Base-by-base conservation (phyloP, 2,329 filamentous ascomycete species). In the Dothistroma septosporum region DNA sequence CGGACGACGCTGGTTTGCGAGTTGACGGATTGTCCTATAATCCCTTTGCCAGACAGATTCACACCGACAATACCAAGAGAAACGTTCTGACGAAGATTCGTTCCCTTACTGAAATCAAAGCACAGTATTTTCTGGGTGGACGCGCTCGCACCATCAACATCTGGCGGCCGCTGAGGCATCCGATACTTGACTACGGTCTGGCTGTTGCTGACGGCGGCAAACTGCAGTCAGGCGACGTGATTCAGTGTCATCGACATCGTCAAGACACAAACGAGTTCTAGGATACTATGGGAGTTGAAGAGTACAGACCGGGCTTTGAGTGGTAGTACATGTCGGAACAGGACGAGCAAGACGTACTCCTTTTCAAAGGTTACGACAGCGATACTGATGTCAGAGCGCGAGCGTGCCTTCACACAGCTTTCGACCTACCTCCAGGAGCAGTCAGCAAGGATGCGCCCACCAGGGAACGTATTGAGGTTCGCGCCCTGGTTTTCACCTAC, bases 321-420 rank as follows among this genome's bases (percentile, higher is more conserved):
- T 72, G 70, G 69, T 70, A 69, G 33, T 72, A 70, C 62, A 66
- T 65, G 60, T 69, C 64, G 41, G 59, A 63, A 28, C 68, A 70
- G 57, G 64, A 70, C 54, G 69, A 72, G 55, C 31, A 53, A 4
- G 59, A 63, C 21, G 59, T 61, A 2, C 55, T 63, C 9, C 59
- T 63, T 14, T 61, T 63, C 61, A 63, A 63, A 44, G 61, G 57
- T 35, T 61, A 57, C 33, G 61, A 63, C 47, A 68, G 60, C 28
- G 62, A 65, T 31, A 55, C 57, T 9, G 37, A 64, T 41, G 61
- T 67, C 7, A 32, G 48, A 33, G 65, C 67, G 3, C 57, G 59
- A 19, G 57, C 61, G 21, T 69, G 66, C 35, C 57, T 71, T 2
- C 68, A 68, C 49, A 70, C 69, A 12, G 67, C 65, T 9, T 71